Evolutionary conservation across 441 rosid genomes (phyloP).

Genomic region (Erodium texanum): DNA sequence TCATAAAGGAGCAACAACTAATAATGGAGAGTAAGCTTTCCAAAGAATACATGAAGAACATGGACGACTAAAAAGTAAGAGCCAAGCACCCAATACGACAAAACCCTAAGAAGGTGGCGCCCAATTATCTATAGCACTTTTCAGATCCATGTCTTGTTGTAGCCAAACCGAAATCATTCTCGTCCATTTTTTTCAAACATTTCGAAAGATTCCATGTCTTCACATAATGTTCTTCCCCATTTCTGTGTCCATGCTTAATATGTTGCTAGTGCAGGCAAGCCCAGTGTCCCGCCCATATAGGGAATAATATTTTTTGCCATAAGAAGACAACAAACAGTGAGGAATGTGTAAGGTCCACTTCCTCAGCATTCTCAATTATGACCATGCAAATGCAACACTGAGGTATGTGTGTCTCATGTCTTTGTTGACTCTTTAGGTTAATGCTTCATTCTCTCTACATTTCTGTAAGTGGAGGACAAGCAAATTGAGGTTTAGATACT

Average conservation of each 20-base stretch:
- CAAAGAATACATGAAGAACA: conserved; percentile 91
- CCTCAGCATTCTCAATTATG: background rate
- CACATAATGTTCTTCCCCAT: background rate
- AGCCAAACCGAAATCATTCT: background rate
- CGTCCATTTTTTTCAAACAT: background rate
- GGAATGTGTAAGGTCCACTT: background rate
- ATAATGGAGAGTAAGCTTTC: conserved; percentile 76
- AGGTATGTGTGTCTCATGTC: background rate
- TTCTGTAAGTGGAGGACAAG: background rate
- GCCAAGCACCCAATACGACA: background rate
- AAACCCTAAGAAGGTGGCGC: background rate
- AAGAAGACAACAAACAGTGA: conserved; percentile 7
- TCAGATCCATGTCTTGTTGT: conserved; percentile 3
- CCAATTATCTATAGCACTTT: background rate
- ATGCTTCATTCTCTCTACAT: background rate
- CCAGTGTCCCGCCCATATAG: background rate
- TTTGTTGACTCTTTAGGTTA: background rate
- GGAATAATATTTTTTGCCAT: background rate
- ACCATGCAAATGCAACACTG: background rate
- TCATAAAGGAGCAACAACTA: conserved; percentile 65
- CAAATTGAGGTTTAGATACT: background rate
- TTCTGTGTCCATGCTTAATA: background rate
- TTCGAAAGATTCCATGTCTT: background rate
- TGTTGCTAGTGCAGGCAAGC: conserved; percentile 9
- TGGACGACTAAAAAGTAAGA: conserved; percentile 34